Conservation (phyloP, 148 eudicot genomes). For the Heliosperma pusillum region DNA sequence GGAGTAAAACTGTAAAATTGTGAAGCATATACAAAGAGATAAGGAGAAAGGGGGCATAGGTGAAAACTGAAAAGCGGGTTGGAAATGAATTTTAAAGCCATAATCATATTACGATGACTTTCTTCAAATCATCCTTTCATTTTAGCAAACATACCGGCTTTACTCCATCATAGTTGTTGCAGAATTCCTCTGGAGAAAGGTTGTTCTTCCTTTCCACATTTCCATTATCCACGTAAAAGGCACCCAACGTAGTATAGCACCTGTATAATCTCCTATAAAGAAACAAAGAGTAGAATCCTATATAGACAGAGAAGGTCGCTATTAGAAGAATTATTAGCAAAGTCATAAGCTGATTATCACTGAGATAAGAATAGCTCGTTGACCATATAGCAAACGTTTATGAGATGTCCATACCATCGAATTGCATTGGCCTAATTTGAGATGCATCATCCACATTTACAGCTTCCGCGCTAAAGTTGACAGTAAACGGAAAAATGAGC, state of each 20-base stretch:
- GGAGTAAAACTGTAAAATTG: not conserved
- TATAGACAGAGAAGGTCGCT: conserved; percentile 13
- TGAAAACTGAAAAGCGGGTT: not conserved
- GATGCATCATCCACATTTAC: conserved; percentile 35
- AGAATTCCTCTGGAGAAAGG: conserved; percentile 61
- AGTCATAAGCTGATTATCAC: not conserved
- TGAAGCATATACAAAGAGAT: not conserved
- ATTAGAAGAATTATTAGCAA: not conserved
- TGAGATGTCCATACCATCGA: conserved; percentile 55
- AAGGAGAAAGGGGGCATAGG: not conserved
- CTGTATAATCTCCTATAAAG: conserved; percentile 78
- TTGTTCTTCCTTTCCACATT: conserved; percentile 69
- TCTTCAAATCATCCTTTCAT: not conserved
- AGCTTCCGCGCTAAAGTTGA: conserved; percentile 40
- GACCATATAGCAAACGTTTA: not conserved
- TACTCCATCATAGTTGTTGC: conserved; percentile 54
- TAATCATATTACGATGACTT: not conserved
- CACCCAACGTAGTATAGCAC: conserved; percentile 67
- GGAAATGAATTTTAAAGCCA: not conserved
- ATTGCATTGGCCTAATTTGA: conserved; percentile 42
- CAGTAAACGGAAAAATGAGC: not conserved
- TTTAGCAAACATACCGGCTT: conserved; percentile 59
- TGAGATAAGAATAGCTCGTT: not conserved
- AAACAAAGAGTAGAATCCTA: conserved; percentile 88
- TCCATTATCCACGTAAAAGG: conserved; percentile 71